phyloP scores from a whole-genome alignment of 108 stramenopile genomes.

The Schizochytrium sp. region DNA sequence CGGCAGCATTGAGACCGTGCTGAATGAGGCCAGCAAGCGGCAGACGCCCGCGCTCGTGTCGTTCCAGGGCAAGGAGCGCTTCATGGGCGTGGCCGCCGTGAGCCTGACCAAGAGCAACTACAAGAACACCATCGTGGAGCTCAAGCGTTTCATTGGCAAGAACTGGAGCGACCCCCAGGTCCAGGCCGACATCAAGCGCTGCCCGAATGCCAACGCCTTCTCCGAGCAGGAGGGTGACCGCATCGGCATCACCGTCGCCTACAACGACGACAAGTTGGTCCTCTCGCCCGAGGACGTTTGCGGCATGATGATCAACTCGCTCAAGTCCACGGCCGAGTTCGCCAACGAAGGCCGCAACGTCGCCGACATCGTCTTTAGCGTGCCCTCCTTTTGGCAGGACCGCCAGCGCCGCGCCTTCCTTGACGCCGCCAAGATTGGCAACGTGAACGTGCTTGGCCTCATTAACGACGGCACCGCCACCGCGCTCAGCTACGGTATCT shows the following conservation, averaged over 20 bases:
- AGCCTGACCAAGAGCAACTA: slow-evolving; percentile 61
- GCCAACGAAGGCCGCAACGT: slow-evolving; percentile 54
- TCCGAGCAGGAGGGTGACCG: slow-evolving; percentile 49
- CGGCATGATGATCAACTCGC: slow-evolving; percentile 83
- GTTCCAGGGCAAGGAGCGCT: slow-evolving; percentile 41
- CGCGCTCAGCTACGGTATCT: slow-evolving; percentile 96
- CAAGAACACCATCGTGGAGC: slow-evolving; percentile 74
- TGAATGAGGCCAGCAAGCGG: slow-evolving; percentile 92
- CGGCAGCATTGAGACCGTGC: slow-evolving; percentile 92
- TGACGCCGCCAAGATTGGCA: slow-evolving; percentile 77
- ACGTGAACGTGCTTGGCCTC: slow-evolving; percentile 76
- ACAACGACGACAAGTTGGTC: slow-evolving; percentile 42
- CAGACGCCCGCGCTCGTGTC: slow-evolving; percentile 59
- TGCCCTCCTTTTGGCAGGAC: slow-evolving; percentile 90
- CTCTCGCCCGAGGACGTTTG: slow-evolving; percentile 74
- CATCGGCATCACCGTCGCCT: slow-evolving; percentile 52
- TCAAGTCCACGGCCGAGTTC: slow-evolving; percentile 68
- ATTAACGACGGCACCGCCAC: slow-evolving; percentile 90
- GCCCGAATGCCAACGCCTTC: slow-evolving; percentile 61
- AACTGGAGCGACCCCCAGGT: slow-evolving; percentile 79
- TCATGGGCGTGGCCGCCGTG: slow-evolving; percentile 40
- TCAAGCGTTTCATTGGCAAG: slow-evolving; percentile 86
- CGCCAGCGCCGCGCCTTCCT: slow-evolving; percentile 78
- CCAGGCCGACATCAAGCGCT: slow-evolving; percentile 62
- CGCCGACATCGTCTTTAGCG: slow-evolving; percentile 82